Conservation (phyloP, 2,329 filamentous ascomycete genomes). For the Ophiostoma perfectum region DNA sequence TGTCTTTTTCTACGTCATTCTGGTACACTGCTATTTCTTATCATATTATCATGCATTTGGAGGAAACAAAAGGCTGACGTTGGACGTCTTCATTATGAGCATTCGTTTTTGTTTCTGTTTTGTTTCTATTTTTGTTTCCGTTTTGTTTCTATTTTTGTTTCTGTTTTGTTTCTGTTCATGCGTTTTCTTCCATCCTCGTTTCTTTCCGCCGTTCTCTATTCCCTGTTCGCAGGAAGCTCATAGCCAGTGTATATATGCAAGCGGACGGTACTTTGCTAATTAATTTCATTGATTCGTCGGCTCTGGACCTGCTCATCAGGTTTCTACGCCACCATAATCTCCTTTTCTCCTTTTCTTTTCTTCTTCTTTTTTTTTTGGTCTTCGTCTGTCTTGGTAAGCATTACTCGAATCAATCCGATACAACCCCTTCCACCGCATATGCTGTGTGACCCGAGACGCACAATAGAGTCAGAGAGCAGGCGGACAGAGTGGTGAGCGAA, state of each 20-base stretch:
- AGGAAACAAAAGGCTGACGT: background rate
- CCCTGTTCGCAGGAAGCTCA: background rate
- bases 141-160: background rate
- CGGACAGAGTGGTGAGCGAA: background rate
- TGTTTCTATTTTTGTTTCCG: background rate
- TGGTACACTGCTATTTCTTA: background rate
- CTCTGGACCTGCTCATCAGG: too few species aligned
- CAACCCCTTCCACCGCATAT: slow-evolving; percentile 5
- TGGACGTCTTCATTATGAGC: background rate
- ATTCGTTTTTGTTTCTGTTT: slow-evolving; percentile 8
- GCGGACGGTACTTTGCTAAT: background rate
- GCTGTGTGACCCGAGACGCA: background rate
- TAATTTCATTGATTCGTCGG: too few species aligned
- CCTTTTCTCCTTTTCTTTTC: background rate
- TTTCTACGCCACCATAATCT: background rate
- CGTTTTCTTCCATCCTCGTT: background rate
- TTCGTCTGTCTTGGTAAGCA: background rate
- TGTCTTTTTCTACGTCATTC: background rate
- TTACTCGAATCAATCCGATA: background rate
- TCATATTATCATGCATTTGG: background rate
- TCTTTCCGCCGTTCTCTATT: background rate
- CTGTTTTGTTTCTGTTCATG: background rate
- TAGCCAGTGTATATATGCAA: background rate
- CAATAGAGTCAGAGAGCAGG: background rate
- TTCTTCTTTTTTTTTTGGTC: background rate